Evolutionary conservation across 257 asterid species (phyloP).

Genomic region (Nicotiana otophora): DNA sequence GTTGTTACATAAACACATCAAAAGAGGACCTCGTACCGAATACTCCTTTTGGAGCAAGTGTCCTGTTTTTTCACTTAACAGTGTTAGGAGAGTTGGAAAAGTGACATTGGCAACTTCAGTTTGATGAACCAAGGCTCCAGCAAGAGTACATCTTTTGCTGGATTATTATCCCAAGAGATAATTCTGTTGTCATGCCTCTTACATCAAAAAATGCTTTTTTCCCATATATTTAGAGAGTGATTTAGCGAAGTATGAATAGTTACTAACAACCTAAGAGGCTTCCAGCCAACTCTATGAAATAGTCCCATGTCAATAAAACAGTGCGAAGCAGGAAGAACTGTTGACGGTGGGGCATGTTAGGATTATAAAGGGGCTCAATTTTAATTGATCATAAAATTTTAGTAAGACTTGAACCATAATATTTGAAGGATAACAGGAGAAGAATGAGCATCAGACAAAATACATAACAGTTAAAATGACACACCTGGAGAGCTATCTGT

Average conservation of each 20-base stretch:
- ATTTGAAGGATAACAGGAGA: neutral
- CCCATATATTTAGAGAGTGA: neutral
- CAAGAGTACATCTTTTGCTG: neutral
- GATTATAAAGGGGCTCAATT: neutral
- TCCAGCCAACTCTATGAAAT: neutral
- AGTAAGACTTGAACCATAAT: neutral
- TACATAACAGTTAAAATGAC: neutral
- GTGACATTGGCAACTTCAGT: neutral
- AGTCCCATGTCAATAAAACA: neutral
- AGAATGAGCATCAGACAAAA: neutral
- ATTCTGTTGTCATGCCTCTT: neutral
- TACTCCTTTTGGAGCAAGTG: neutral
- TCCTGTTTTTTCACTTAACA: neutral
- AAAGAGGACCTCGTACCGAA: neutral
- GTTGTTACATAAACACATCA: neutral
- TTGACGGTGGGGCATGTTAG: neutral
- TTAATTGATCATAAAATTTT: neutral
- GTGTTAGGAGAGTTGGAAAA: neutral
- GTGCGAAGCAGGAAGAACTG: neutral
- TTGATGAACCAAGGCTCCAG: neutral
- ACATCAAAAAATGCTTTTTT: neutral
- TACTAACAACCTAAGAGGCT: neutral
- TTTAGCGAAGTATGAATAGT: neutral
- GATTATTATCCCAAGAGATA: neutral
- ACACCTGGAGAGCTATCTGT: slow-evolving; percentile 88